phyloP scores from a whole-genome alignment of 2,329 filamentous ascomycete species.

The Aspergillus eucalypticola region DNA sequence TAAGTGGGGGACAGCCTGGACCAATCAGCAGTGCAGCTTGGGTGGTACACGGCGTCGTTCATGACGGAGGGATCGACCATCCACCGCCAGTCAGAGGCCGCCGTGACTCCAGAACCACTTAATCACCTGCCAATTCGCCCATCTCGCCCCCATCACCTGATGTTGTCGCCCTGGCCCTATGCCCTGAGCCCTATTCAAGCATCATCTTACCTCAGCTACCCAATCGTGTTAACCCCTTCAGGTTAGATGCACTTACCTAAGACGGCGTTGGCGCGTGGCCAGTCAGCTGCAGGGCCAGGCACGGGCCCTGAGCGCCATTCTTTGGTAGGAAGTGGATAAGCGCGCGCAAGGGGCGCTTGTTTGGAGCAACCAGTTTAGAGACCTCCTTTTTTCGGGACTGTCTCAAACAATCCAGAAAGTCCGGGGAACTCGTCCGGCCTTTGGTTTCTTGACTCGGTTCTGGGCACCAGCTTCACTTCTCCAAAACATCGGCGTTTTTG shows the following conservation, averaged over 20 bases:
- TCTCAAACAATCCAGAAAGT: constrained; percentile 19
- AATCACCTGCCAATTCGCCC: not conserved
- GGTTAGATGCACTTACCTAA: not conserved
- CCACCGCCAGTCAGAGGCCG: not conserved
- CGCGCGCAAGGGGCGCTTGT: constrained; percentile 44
- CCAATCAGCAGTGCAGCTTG: not conserved
- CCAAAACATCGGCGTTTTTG: constrained; percentile 11
- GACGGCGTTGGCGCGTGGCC: not conserved
- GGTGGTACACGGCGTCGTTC: not conserved
- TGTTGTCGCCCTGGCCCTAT: not conserved
- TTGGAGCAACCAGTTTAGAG: constrained; percentile 20
- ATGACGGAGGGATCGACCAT: not conserved
- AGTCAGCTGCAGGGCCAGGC: constrained; percentile 16
- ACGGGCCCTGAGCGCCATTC: constrained; percentile 10
- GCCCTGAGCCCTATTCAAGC: constrained; percentile 11
- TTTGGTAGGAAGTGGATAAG: constrained; percentile 25
- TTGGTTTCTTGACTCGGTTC: constrained; percentile 16
- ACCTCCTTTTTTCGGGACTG: constrained; percentile 36
- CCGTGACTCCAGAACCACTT: not conserved
- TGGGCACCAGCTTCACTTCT: constrained; percentile 17
- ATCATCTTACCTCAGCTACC: not conserved
- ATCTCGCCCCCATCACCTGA: constrained; percentile 2
- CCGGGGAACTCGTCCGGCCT: constrained; percentile 28
- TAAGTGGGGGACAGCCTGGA: not conserved
- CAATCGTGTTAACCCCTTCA: not conserved